These are phyloP conservation scores for Pseudocercospora cruenta DNA, from an alignment of 2,329 filamentous ascomycete genomes.

Conservation along the genomic window DNA sequence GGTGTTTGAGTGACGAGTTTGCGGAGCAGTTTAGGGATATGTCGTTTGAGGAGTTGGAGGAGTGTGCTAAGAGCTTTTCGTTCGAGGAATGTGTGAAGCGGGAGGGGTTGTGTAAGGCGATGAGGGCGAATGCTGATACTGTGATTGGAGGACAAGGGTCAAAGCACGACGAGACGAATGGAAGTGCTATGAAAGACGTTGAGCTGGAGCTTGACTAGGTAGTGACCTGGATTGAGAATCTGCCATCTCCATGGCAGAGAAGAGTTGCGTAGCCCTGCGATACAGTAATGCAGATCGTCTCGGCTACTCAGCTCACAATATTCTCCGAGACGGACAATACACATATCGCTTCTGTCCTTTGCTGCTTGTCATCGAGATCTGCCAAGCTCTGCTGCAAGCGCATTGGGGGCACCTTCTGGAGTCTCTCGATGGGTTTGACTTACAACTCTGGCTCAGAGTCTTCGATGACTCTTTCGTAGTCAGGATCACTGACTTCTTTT, in stretches of 20 bases:
- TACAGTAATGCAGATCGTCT: too few relatives aligned
- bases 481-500: not conserved
- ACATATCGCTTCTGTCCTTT: not conserved
- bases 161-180: not conserved
- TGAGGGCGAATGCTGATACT: conserved; percentile 54
- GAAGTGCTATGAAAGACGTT: not conserved
- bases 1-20: conserved; percentile 59
- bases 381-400: not conserved
- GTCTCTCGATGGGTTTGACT: not conserved
- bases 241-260: too few relatives aligned
- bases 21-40: conserved; percentile 60
- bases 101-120: conserved; percentile 55
- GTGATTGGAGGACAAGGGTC: not conserved
- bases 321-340: not conserved
- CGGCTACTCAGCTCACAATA: too few relatives aligned
- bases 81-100: conserved; percentile 59
- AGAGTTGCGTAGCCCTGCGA: too few relatives aligned
- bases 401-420: not conserved
- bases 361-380: not conserved
- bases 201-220: conserved; percentile 10
- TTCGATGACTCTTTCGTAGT: not conserved
- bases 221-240: too few relatives aligned
- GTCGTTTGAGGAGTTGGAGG: conserved; percentile 57
- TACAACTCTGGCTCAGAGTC: not conserved
- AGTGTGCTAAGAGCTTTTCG: conserved; percentile 57